These are phyloP conservation scores for Trichoderma pleuroti DNA, from an alignment of 2,329 filamentous ascomycete genomes.

Conservation along the genomic window DNA sequence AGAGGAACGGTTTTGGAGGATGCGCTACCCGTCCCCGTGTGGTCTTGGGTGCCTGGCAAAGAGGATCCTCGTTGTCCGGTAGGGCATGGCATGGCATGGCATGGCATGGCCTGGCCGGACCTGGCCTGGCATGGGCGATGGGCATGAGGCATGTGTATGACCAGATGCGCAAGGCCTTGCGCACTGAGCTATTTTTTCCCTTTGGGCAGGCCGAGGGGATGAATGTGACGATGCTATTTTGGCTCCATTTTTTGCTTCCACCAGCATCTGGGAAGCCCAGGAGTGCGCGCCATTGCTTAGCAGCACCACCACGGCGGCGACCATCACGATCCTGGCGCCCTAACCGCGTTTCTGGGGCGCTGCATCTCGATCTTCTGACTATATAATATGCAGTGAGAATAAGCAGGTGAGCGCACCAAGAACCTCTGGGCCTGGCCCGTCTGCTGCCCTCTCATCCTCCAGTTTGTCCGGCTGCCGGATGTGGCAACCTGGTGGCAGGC, in stretches of 20 bases:
- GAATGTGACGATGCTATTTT: conserved; percentile 15
- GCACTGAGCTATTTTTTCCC: conserved; percentile 12
- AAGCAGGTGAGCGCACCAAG: conserved; percentile 4
- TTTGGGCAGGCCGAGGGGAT: conserved; percentile 11
- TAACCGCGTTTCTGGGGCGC: conserved; percentile 14
- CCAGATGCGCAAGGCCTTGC: background rate
- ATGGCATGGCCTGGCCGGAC: background rate
- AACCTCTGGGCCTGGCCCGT: background rate
- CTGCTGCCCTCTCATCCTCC: background rate
- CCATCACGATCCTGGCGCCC: conserved; percentile 10
- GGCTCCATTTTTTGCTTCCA: conserved; percentile 3
- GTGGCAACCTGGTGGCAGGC: background rate
- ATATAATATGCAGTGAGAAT: conserved; percentile 14
- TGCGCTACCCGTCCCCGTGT: conserved; percentile 7
- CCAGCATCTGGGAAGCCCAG: background rate
- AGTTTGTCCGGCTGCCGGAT: conserved; percentile 9
- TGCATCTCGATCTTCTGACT: conserved; percentile 19
- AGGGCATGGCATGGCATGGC: background rate
- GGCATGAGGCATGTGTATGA: conserved; percentile 3
- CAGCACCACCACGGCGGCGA: background rate
- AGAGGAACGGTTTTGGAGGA: background rate
- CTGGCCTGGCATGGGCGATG: background rate
- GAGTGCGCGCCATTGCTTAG: conserved; percentile 8
- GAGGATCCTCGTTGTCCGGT: conserved; percentile 3
- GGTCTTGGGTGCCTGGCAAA: background rate